Evolutionary conservation across 164 flowering plant genomes (phyloP).

Genomic region (Umbellularia californica): DNA sequence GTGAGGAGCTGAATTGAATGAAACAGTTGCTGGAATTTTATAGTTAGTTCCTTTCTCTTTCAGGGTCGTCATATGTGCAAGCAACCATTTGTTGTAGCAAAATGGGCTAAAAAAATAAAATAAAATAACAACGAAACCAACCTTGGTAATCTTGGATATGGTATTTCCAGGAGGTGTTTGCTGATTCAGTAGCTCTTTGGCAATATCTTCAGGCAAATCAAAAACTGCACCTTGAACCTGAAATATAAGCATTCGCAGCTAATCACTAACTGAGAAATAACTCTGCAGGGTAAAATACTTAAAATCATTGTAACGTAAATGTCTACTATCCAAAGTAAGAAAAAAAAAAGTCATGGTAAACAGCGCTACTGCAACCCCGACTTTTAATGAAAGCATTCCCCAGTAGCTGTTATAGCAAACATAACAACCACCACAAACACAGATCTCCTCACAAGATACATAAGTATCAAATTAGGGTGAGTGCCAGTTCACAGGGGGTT

Average conservation of each 20-base stretch:
- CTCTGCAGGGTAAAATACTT: too few relatives aligned
- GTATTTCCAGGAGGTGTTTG: slow-evolving; percentile 75
- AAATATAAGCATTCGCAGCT: slow-evolving; percentile 1
- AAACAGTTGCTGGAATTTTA: too few relatives aligned
- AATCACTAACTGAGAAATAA: background rate
- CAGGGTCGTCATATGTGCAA: background rate
- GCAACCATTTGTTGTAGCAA: background rate
- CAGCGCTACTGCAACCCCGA: background rate
- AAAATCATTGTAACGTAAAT: too few relatives aligned
- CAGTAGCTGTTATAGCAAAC: background rate
- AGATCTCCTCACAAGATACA: background rate
- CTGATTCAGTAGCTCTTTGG: slow-evolving; percentile 68
- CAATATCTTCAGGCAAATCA: slow-evolving; percentile 97
- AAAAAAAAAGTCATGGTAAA: background rate
- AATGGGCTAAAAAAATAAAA: background rate
- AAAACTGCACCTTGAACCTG: slow-evolving; percentile 98
- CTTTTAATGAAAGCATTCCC: too few relatives aligned
- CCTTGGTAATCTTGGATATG: slow-evolving; percentile 76
- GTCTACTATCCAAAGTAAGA: background rate
- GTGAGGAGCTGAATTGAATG: too few relatives aligned
- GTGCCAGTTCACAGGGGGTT: too few relatives aligned
- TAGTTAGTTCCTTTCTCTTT: too few relatives aligned
- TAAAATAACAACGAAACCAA: slow-evolving; percentile 11
- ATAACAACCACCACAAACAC: background rate
- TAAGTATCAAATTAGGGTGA: too few relatives aligned